Evolutionary conservation across 1,139 yeast genomes (phyloP), one percentile per base, ranked within the genome.

Genomic region (Scheffersomyces insectosa): DNA sequence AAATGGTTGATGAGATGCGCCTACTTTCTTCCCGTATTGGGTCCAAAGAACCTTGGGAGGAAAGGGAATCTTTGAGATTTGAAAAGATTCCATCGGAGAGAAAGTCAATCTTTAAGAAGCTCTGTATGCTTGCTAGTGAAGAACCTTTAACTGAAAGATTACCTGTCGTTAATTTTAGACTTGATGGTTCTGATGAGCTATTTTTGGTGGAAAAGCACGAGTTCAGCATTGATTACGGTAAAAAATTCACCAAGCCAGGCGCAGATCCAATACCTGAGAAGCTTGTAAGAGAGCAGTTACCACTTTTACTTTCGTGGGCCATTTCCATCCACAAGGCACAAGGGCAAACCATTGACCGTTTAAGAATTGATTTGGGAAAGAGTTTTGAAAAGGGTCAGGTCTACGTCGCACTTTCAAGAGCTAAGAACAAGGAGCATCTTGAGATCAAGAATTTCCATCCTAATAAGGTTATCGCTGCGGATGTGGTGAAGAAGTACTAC

Each of bases 301-400:
- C 97, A 0, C 68, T 89, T 32, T 70, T 88, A 42, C 70, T 87
- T 32, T 83, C 96, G 10, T 89, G 96, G 96, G 95, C 97, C 0
- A 66, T 89, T 55, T 88, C 96, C 0, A 89, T 89, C 42, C 97
- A 89, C 62, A 89, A 89, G 57, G 84, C 96, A 0, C 97, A 89
- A 64, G 97, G 97, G 2, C 97, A 89, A 66, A 88, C 97, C 0
- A 74, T 89, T 40, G 83, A 80, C 33, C 65, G 95, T 44, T 83
- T 89, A n/a, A 76, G 80, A 49, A 93, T 89, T 4, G 95, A 89
- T 56, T 67, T 89, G 43, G 69, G 76, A 28, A 77, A 75, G 51
- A 79, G 84, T 28, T 89, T 89, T 58, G 97, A 88, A 59, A 83
- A 80, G 48, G 99, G 99, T 0, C 99, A 93, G 62, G 96, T 96